These are phyloP conservation scores for Quercus lobata DNA, from an alignment of 331 rosid genomes.

Conservation along the genomic window DNA sequence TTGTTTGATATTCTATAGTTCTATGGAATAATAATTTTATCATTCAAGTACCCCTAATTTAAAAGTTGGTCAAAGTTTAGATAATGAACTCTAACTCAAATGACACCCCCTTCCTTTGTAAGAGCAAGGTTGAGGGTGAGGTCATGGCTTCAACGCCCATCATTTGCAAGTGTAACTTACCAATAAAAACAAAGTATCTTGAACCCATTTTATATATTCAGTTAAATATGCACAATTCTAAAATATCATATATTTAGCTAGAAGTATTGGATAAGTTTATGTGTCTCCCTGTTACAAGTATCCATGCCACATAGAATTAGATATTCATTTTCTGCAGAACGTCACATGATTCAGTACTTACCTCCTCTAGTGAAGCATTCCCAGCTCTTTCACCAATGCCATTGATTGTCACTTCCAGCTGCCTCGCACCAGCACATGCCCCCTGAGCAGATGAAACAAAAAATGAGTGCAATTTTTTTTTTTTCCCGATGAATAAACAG, in stretches of 20 bases:
- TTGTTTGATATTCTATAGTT: too few species aligned
- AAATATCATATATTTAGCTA: not conserved
- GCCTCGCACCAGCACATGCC: slow-evolving; percentile 92
- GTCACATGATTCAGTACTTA: slow-evolving; percentile 4
- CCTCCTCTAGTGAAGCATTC: slow-evolving; percentile 97
- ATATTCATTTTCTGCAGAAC: not conserved
- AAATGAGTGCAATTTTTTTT: not conserved
- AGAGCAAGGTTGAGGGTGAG: too few species aligned
- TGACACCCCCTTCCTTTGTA: too few species aligned
- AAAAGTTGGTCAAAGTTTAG: too few species aligned
- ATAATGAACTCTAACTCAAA: too few species aligned
- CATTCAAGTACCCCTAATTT: too few species aligned
- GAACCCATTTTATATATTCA: not conserved
- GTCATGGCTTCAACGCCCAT: too few species aligned
- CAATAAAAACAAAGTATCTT: not conserved
- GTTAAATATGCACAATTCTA: not conserved
- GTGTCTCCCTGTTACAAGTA: not conserved
- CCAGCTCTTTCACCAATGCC: slow-evolving; percentile 99
- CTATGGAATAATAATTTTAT: too few species aligned
- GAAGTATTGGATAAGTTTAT: not conserved
- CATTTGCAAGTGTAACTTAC: too few species aligned
- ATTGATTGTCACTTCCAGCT: slow-evolving; percentile 90
- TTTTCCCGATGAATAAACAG: not conserved
- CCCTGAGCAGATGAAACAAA: slow-evolving; percentile 58
- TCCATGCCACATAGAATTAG: not conserved